Evolutionary conservation across 129 eudicot genomes (phyloP).

Genomic region (Pseudognaphalium luteoalbum): DNA sequence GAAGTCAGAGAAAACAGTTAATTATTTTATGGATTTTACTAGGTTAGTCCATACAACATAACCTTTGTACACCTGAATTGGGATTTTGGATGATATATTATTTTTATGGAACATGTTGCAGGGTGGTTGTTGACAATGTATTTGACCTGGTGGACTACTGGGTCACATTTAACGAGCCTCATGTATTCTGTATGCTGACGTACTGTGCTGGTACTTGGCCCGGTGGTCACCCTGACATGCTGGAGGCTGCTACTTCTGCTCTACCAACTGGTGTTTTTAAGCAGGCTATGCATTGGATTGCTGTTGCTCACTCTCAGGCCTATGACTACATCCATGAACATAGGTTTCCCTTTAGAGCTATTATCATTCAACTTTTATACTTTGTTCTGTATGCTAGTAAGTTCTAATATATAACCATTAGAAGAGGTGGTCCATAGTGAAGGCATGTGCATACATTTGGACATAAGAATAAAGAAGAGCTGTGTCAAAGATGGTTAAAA

Average conservation of each 20-base stretch:
- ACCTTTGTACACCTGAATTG: neutral
- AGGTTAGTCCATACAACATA: conserved; percentile 43
- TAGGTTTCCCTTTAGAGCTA: conserved; percentile 45
- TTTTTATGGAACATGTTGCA: conserved; percentile 37
- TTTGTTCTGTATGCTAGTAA: conserved; percentile 4
- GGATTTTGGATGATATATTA: neutral
- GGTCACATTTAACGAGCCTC: conserved; percentile 98
- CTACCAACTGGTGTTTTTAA: conserved; percentile 82
- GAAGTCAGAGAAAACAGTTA: conserved; percentile 86
- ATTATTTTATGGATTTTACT: conserved; percentile 93
- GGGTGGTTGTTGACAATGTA: conserved; percentile 83
- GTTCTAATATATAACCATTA: neutral
- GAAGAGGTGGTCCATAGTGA: neutral
- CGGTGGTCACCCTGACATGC: conserved; percentile 98
- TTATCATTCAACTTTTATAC: neutral
- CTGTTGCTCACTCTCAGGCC: conserved; percentile 86
- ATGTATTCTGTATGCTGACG: conserved; percentile 86
- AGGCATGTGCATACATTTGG: conserved; percentile 2
- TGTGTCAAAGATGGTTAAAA: neutral
- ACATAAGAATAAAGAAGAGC: neutral
- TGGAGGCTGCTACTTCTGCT: conserved; percentile 95
- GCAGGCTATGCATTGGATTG: conserved; percentile 90
- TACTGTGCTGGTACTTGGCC: conserved; percentile 99
- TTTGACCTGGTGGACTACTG: conserved; percentile 90
- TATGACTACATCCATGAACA: conserved; percentile 92